Base-by-base conservation (phyloP, 169 alveolate genomes). In the Neospora caninum region DNA sequence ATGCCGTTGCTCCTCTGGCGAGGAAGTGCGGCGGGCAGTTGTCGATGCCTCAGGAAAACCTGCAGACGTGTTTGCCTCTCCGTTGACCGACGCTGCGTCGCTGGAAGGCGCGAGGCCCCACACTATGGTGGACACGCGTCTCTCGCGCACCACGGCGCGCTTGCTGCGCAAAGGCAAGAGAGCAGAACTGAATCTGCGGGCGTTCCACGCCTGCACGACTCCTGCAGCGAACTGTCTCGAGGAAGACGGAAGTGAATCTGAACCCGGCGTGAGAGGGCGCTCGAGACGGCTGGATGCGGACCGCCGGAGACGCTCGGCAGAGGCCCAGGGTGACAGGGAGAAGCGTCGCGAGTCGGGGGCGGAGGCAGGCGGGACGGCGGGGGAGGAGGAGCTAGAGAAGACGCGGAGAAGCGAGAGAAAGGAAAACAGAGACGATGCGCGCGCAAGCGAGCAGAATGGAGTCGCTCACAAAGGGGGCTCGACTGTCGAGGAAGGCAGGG, bases 101-200 rank as follows among this genome's bases (percentile, higher is more conserved):
- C 31, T 0, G 7, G 31, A 64, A 64, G 73, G 73, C 34, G 31
- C 20, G 73, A 6, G 73, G 7, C 73, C n/a, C n/a, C 73, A 64
- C 4, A 29, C 73, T 29, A 7, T 7, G 73, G n/a, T 16, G n/a
- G 7, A 29, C 34, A 6, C 25, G 84, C 42, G 25, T 41, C 43
- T 36, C 25, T 36, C 84, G 42, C 49, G 43, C 43, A 73, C 84
- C 27, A 36, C 84, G 20, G 84, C 84, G 25, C 38, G 84, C 4
- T 43, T 73, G 84, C 84, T 73, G 84, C 84, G 42, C 2, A 31
- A 43, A 31, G 84, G 84, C 84, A n/a, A 73, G 84, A 31, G 84
- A 9, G 42, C 43, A n/a, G 45, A 73, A 6, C 84, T 73, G 42
- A 73, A 73, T n/a, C 39, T 73, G 39, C 84, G 84, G 25, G 84